phyloP scores from a whole-genome alignment of 352 stramenopile genomes.

The Phytophthora citrophthora region DNA sequence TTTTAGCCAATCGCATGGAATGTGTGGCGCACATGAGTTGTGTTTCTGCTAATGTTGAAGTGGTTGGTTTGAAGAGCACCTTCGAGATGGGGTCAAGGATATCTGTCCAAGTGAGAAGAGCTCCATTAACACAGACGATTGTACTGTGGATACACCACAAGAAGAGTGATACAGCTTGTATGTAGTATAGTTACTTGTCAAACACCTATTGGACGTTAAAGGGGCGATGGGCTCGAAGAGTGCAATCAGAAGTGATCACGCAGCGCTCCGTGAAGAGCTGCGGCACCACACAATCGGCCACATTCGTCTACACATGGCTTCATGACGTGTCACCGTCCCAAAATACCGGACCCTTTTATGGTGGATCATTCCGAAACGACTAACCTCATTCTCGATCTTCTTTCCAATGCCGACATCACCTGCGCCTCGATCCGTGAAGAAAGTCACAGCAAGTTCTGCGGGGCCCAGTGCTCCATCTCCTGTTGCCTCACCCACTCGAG shows the following conservation, averaged over 20 bases:
- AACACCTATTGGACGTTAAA: too few species aligned
- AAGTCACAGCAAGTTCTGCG: background rate
- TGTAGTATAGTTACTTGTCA: too few species aligned
- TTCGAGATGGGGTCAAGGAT: conserved; percentile 3
- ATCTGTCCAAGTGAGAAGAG: background rate
- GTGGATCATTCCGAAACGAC: conserved; percentile 19
- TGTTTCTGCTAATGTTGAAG: conserved; percentile 29
- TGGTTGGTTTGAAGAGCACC: conserved; percentile 13
- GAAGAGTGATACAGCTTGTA: too few species aligned
- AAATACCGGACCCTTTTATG: conserved; percentile 38
- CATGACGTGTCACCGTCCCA: conserved; percentile 13
- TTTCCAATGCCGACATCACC: conserved; percentile 28
- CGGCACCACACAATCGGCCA: conserved; percentile 11
- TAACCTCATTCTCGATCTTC: background rate
- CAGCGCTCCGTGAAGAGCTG: background rate
- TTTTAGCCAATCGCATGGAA: conserved; percentile 3
- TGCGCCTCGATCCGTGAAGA: conserved; percentile 28
- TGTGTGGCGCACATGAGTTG: conserved; percentile 24
- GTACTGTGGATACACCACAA: background rate
- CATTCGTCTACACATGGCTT: conserved; percentile 26
- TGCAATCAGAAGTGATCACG: conserved; percentile 25
- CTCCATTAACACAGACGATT: background rate
- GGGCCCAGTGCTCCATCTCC: conserved; percentile 6
- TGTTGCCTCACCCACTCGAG: conserved; percentile 14
- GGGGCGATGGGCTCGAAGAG: conserved; percentile 1